phyloP scores from a whole-genome alignment of 306 rosid genomes.

The Vigna trinervia region DNA sequence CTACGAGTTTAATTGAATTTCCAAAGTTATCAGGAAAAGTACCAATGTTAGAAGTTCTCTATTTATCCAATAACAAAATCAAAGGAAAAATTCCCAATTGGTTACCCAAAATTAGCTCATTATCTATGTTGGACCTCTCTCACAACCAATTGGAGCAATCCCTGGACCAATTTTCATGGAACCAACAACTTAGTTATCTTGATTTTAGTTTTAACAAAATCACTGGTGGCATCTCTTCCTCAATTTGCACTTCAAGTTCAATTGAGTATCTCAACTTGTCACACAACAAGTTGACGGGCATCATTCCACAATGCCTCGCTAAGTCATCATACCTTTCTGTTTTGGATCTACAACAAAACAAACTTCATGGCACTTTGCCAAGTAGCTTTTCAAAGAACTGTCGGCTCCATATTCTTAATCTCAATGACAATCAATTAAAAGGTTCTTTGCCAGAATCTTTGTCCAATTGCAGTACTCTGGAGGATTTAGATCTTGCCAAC shows the following conservation, averaged over 20 bases:
- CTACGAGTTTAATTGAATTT: neutral
- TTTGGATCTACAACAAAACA: conserved; percentile 45
- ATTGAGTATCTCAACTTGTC: neutral
- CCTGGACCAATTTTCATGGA: neutral
- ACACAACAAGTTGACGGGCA: conserved; percentile 32
- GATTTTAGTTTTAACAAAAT: conserved; percentile 38
- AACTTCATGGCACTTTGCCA: conserved; percentile 43
- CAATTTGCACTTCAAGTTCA: conserved; percentile 22
- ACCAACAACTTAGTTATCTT: accelerated
- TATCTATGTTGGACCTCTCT: neutral
- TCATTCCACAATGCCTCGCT: conserved; percentile 44
- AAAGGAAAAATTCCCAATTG: neutral
- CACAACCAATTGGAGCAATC: conserved; percentile 30
- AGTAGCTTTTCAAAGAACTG: neutral
- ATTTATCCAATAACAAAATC: neutral
- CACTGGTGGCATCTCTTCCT: neutral
- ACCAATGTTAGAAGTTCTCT: neutral
- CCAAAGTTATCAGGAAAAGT: neutral
- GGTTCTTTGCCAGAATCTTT: conserved; percentile 47
- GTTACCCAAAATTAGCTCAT: neutral
- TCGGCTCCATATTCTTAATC: accelerated
- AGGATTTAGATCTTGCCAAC: conserved; percentile 46
- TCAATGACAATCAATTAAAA: conserved; percentile 42
- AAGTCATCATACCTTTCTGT: neutral
- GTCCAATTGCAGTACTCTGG: neutral